Base-by-base conservation (phyloP, 2,329 filamentous ascomycete species). In the Scedosporium dehoogii region DNA sequence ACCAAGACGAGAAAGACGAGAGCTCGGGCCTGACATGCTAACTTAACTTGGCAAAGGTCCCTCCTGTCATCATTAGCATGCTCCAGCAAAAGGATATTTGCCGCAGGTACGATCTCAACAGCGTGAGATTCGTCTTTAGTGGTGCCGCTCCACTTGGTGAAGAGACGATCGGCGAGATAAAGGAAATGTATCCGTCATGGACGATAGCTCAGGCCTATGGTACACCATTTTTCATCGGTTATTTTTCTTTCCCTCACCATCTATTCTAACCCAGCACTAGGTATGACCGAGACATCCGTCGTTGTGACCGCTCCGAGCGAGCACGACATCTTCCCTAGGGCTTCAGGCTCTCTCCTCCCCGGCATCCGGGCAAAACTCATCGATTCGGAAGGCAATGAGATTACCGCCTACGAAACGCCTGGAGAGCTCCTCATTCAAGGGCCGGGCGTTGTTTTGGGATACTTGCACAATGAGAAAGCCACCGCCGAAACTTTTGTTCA, bases 51-150 rank as follows among this genome's bases (percentile, higher is more conserved):
- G 88, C 72, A 69, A 79, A 68, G 84, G 87, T 94, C 0, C 91
- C 91, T 6, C 91, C 91, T 0, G 92, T 96, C 68, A 85, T 96
- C 63, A 89, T 96, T 64, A 80, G 84, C 64, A 83, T 96, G 78
- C 78, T 88, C 25, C 89, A 89, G 65, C 86, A 85, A 67, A 79
- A 81, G 53, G 75, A 83, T 0, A 66, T 82, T 0, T 82, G 85
- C 66, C 76, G 81, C 21, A 85, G 89, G 64, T 92, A 86, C 71
- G 88, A 94, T 68, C 76, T 96, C 1, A 87, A 83, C 67, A 87
- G 83, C 58, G 85, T 93, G 0, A 77, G 76, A 6, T 72, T 77
- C 1, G 73, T 91, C 10, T 91, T 89, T 71, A 89, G 87, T 0
- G 91, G 91, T 2, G 91, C 91, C 0, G 91, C 91, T 3, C 91